Base-by-base conservation (phyloP, 305 asterid species). In the Fraxinus dipetala region DNA sequence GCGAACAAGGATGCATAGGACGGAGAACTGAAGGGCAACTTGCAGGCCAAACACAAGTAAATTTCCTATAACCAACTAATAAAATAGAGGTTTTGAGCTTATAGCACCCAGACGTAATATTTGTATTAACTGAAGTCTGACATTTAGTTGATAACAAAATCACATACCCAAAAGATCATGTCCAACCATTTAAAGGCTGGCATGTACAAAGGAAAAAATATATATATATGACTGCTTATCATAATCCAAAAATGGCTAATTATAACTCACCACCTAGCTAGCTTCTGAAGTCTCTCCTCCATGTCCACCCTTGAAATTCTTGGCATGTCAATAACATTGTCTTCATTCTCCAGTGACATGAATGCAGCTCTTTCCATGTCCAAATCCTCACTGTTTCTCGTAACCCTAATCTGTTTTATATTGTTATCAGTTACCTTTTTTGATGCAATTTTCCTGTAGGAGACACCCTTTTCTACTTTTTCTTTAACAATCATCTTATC, bases 281-380 rank as follows among this genome's bases (percentile, higher is more conserved):
- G 97, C 89, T 86, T 95, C 85, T 89, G 97, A 77, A 95, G 91
- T 88, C 99, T 94, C 84, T 89, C 98, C 76, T 95, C 99, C 98
- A 91, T 95, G 83, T 90, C 99, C 63, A 87, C 92, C 82, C 83
- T 93, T 1, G 98, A 82, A 40, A 95, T 82, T 83, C 96, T 92
- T 77, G 92, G 92, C 86, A 80, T 86, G 67, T 84, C 95, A 54
- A 83, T 78, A n/a, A 85, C 84, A 83, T 77, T 90, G 36, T 79
- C 87, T 61, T 72, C 89, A 51, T 78, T 56, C 72, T 90, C 91
- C 90, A 92, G 81, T 48, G 92, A 69, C 88, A 72, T 92, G 82
- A 95, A 95, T 32, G 98, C 97, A 80, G 87, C 96, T 88, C 98
- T 87, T 48, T 95, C 98, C 87, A 82, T 56, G 79, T 85, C 90